Evolutionary conservation across 495 filamentous ascomycete species (phyloP), one percentile per base, ranked within the genome.

Genomic region (Tuber brumale): DNA sequence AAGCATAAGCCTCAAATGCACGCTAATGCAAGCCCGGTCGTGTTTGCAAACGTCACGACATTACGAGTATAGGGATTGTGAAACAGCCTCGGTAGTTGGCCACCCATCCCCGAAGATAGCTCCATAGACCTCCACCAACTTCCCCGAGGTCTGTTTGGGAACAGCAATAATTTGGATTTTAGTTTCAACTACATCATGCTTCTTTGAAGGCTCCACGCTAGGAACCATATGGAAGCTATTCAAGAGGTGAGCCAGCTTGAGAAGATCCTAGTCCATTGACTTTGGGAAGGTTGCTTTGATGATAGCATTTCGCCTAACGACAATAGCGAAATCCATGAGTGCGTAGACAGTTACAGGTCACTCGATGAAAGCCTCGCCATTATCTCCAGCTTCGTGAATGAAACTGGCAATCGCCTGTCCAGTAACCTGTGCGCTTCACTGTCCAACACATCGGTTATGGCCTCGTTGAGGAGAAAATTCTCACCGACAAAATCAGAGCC

Each of bases 321-420:
- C 95, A 77, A 99, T 97, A 75, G 95, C 94, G 79, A 97, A 99
- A 84, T 99, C 95, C 95, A 99, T 98, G 57, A 95, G 95, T 39
- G 95, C 95, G 80, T 90, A 94, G 80, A 97, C 92, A 81, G 92
- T 92, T 74, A 94, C 96, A 71, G 95, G 95, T 39, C 94, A 90
- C 75, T 97, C 94, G 70, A 99, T 94, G 76, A 98, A 99, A n/a
- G 95, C 95, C 83, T 98, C 95, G 46, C 95, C 94, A 18, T 94
- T 98, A 85, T 99, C 98, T 70, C 95, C 94, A 76, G 98, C 95
- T 66, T 95, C 95, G 83, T 98, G 94, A 21, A 99, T 94, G 79
- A 99, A 99, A 85, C 98, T 95, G 75, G 95, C 94, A 83, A 99
- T 97, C 72, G 91, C 94, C 79, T 97, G 92, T 70, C 90, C 89